These are phyloP conservation scores for Ophiostoma quercus DNA, from an alignment of 2,329 filamentous ascomycete species.

Conservation along the genomic window DNA sequence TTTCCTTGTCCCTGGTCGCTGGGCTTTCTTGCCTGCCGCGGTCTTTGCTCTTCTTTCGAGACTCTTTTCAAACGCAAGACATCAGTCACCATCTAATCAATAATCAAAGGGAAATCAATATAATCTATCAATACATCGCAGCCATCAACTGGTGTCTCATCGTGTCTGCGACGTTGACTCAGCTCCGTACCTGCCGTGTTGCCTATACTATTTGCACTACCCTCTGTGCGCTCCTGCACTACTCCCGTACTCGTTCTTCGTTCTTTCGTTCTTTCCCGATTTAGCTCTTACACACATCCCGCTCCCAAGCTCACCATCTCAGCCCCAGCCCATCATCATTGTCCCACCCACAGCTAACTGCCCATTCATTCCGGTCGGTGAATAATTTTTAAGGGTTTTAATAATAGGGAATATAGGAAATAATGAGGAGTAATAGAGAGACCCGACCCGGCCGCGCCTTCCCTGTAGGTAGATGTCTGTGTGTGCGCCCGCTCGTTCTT, in stretches of 20 bases:
- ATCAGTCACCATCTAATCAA: too few relatives aligned
- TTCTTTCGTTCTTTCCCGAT: slow-evolving; percentile 7
- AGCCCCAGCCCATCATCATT: slow-evolving; percentile 8
- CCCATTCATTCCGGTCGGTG: slow-evolving; percentile 1
- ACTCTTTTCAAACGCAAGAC: neutral
- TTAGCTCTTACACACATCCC: slow-evolving; percentile 10
- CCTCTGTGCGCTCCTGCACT: neutral
- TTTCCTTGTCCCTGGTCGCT: neutral
- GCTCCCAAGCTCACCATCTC: neutral
- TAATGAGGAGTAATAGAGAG: neutral
- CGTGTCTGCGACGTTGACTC: neutral
- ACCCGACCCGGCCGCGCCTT: neutral
- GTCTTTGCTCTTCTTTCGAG: too few relatives aligned
- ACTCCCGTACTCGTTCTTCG: slow-evolving; percentile 3
- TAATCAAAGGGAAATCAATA: too few relatives aligned
- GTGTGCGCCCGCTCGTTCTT: neutral
- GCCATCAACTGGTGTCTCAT: neutral
- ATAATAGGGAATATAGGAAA: neutral
- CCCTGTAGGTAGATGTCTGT: neutral
- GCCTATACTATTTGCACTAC: neutral
- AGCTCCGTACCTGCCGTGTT: neutral
- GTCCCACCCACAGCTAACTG: neutral
- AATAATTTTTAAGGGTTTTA: neutral
- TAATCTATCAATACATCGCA: neutral
- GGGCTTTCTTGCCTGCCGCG: neutral